Percentiles rank a stretch among this genome's conserved stretches.
phyloP scores from a whole-genome alignment of 441 rosid species.

The Bocquillonia castaneifolia region DNA sequence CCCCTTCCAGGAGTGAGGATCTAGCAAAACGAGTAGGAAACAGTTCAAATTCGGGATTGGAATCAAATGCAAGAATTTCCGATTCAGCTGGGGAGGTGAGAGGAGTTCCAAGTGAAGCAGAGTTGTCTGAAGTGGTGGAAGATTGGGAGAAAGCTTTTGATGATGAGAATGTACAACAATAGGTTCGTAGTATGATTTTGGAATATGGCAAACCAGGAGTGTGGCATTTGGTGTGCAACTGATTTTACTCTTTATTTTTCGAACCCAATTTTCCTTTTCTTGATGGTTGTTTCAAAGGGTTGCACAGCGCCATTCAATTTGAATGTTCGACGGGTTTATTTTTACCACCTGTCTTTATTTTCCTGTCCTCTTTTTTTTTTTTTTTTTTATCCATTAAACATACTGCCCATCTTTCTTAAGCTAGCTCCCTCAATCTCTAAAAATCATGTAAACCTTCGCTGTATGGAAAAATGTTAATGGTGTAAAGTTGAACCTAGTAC shows the following conservation, averaged over 20 bases:
- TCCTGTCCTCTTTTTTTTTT: not conserved
- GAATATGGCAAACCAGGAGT: not conserved
- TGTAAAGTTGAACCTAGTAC: not conserved
- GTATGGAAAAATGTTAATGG: not conserved
- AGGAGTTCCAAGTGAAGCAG: slow-evolving; percentile 33
- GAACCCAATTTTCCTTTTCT: not conserved
- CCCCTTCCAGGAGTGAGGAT: slow-evolving; percentile 29
- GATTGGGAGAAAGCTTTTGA: slow-evolving; percentile 89
- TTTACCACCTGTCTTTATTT: no score
- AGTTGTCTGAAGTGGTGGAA: slow-evolving; percentile 58
- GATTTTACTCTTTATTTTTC: not conserved
- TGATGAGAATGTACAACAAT: slow-evolving; percentile 11
- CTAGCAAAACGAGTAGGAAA: slow-evolving; percentile 25
- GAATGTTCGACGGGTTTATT: not conserved
- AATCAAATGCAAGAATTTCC: slow-evolving; percentile 30
- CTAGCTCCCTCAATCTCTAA: no score
- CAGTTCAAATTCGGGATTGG: slow-evolving; percentile 17
- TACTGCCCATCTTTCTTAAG: no score
- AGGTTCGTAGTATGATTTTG: not conserved
- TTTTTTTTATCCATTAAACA: no score
- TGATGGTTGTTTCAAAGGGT: not conserved
- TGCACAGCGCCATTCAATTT: not conserved
- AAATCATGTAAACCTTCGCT: not conserved
- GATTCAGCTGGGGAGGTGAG: slow-evolving; percentile 25
- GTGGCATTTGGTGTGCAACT: not conserved